Conservation (phyloP, 2,329 filamentous ascomycete species). For the Graphilbum fragrans region DNA sequence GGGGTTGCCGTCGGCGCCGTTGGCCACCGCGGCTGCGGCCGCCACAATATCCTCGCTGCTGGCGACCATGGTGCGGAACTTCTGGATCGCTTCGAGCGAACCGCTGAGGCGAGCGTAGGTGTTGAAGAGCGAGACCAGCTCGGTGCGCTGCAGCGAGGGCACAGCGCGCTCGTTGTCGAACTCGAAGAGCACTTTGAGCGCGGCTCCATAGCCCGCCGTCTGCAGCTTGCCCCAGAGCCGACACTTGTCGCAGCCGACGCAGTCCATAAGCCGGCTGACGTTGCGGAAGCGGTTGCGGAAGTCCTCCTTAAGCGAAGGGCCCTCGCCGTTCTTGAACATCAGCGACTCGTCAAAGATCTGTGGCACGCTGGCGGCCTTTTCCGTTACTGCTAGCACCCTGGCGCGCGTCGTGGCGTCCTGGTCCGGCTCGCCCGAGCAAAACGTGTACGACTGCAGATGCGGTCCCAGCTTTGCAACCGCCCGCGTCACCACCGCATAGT, state of each 20-base stretch:
- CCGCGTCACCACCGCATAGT: constrained; percentile 89
- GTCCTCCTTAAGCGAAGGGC: constrained; percentile 79
- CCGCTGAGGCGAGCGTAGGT: constrained; percentile 80
- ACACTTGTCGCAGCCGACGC: constrained; percentile 97
- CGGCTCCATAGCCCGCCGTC: constrained; percentile 86
- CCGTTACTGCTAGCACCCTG: constrained; percentile 67
- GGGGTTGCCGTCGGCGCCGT: constrained; percentile 8
- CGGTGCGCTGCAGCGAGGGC: constrained; percentile 71
- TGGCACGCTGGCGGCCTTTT: constrained; percentile 54
- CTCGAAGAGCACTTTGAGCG: constrained; percentile 91
- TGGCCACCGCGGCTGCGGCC: constrained; percentile 11
- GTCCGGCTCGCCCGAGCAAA: constrained; percentile 73
- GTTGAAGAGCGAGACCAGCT: constrained; percentile 89
- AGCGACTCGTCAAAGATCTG: constrained; percentile 88
- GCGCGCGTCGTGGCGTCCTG: constrained; percentile 71
- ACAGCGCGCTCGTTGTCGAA: constrained; percentile 55
- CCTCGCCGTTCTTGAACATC: constrained; percentile 79
- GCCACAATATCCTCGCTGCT: not conserved
- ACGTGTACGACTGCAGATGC: constrained; percentile 69
- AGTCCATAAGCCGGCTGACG: constrained; percentile 94
- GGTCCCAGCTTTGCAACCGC: constrained; percentile 84
- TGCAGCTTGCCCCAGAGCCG: constrained; percentile 96
- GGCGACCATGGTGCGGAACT: constrained; percentile 51
- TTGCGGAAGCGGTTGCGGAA: constrained; percentile 97
- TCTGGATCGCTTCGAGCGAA: constrained; percentile 61